Conservation (phyloP, 352 stramenopile species). For the Blastocystis sp. region DNA sequence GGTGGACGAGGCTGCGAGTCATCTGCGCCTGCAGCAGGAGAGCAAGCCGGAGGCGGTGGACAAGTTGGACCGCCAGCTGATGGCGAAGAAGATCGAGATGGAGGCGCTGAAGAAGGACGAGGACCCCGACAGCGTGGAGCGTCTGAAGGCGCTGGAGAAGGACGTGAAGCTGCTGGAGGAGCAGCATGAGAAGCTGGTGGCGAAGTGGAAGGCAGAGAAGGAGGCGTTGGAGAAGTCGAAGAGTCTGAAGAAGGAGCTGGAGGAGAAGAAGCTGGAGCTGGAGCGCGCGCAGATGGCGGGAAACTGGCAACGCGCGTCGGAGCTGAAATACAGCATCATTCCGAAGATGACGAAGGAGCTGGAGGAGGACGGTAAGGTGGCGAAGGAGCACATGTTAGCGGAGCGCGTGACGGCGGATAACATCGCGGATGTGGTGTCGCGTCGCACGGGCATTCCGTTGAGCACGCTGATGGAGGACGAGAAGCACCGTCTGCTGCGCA, state of each 20-base stretch:
- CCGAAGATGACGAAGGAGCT: constrained; percentile 82
- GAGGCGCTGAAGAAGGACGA: constrained; percentile 83
- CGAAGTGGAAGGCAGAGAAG: constrained; percentile 84
- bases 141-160: constrained; percentile 79
- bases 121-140: constrained; percentile 81
- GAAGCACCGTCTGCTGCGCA: constrained; percentile 89
- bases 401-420: constrained; percentile 90
- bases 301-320: constrained; percentile 82
- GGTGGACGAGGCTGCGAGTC: constrained; percentile 88
- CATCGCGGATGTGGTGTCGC: constrained; percentile 87
- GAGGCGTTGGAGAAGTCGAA: constrained; percentile 82
- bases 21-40: constrained; percentile 83
- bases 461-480: constrained; percentile 91
- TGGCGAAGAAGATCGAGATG: constrained; percentile 83
- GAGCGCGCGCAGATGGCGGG: constrained; percentile 81
- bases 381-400: constrained; percentile 82
- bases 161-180: constrained; percentile 80
- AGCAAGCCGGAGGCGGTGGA: constrained; percentile 84
- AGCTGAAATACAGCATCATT: constrained; percentile 84
- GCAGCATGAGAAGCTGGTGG: constrained; percentile 80
- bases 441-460: constrained; percentile 91
- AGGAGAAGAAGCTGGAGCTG: constrained; percentile 82
- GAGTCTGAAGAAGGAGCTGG: constrained; percentile 81
- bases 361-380: constrained; percentile 79
- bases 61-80: constrained; percentile 83